Evolutionary conservation across 371 early-diverging fungal genomes (phyloP).

Genomic region (Batrachochytrium dendrobatidis): DNA sequence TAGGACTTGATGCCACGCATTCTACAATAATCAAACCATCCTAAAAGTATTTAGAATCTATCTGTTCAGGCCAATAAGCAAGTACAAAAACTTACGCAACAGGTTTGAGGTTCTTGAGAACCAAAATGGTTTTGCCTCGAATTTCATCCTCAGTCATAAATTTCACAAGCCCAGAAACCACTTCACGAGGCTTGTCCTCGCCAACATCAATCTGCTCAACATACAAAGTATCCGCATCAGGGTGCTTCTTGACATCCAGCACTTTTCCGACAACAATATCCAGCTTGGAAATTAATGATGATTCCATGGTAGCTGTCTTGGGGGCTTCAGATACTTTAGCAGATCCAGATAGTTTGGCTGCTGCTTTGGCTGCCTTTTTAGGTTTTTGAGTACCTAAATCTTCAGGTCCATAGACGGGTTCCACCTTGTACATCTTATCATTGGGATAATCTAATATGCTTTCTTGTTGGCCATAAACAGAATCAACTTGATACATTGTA

Average conservation of each 20-base stretch:
- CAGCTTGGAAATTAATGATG: constrained; percentile 63
- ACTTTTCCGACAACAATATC: constrained; percentile 92
- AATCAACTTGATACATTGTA: constrained; percentile 33
- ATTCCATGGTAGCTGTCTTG: neutral
- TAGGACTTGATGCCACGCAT: constrained; percentile 93
- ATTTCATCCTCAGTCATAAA: constrained; percentile 69
- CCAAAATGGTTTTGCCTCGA: constrained; percentile 54
- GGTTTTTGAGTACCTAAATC: too few species aligned
- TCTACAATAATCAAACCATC: too few species aligned
- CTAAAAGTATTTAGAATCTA: constrained; percentile 1
- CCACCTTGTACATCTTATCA: constrained; percentile 35
- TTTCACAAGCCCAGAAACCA: constrained; percentile 90
- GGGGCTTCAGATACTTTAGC: too few species aligned
- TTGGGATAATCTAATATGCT: constrained; percentile 7
- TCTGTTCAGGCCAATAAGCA: too few species aligned
- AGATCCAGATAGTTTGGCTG: too few species aligned
- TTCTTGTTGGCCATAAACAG: constrained; percentile 24
- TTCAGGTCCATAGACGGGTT: constrained; percentile 20
- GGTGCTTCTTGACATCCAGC: constrained; percentile 74
- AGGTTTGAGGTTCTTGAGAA: constrained; percentile 90
- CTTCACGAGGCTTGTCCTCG: constrained; percentile 77
- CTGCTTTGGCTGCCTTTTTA: too few species aligned
- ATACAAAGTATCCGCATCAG: constrained; percentile 69
- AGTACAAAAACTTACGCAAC: constrained; percentile 40
- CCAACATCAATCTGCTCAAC: constrained; percentile 92